phyloP scores from a whole-genome alignment of 1,284 basidiomycete genomes.

The Trichosporon coremiiforme region DNA sequence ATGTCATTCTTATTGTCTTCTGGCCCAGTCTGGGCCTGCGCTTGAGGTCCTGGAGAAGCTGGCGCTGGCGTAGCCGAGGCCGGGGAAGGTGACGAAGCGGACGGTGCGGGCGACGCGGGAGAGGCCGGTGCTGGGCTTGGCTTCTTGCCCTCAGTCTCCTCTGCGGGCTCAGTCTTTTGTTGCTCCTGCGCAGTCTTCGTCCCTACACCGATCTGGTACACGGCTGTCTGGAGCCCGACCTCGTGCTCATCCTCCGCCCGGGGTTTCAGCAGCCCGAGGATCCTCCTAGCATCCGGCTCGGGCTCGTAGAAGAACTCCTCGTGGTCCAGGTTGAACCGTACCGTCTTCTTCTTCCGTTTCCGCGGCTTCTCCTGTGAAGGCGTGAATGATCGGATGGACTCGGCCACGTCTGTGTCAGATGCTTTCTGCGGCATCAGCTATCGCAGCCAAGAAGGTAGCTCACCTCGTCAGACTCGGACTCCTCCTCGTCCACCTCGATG shows the following conservation, averaged over 20 bases:
- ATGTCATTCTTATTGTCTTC: slow-evolving; percentile 7
- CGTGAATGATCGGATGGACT: slow-evolving; percentile 9
- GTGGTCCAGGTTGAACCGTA: slow-evolving; percentile 4
- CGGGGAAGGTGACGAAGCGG: not conserved
- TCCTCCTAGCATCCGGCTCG: slow-evolving; percentile 1
- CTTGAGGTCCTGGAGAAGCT: not conserved
- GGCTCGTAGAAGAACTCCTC: slow-evolving; percentile 15
- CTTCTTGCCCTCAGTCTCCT: not conserved
- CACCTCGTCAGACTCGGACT: not conserved
- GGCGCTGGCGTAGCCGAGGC: not conserved
- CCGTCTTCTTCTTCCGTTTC: not conserved
- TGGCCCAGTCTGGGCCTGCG: not conserved
- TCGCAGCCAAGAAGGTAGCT: not conserved
- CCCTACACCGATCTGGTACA: not conserved
- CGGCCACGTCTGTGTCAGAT: not conserved
- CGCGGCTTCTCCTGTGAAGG: slow-evolving; percentile 4
- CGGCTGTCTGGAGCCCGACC: not conserved
- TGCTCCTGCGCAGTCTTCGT: not conserved
- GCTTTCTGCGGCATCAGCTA: not conserved
- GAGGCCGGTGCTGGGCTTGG: not conserved
- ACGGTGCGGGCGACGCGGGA: not conserved
- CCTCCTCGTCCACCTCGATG: slow-evolving; percentile 3
- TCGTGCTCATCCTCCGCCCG: not conserved
- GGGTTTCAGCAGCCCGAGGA: not conserved
- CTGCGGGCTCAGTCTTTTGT: not conserved